Percentiles rank a stretch among this genome's conserved stretches.
These are phyloP conservation scores for Psophocarpus tetragonolobus DNA, from an alignment of 306 rosid genomes.

Conservation along the genomic window DNA sequence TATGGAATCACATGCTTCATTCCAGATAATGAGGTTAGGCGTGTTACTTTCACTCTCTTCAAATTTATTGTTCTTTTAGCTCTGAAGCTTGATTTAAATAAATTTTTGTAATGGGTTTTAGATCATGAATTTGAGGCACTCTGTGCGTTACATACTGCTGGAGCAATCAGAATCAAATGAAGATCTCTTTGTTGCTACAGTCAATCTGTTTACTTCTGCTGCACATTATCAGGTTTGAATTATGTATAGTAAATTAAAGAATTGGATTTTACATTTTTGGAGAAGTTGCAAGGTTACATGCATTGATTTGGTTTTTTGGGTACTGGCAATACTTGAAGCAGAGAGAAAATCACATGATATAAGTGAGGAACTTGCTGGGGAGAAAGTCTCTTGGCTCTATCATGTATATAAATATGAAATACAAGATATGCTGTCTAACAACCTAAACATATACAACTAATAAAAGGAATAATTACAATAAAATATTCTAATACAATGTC, in stretches of 20 bases:
- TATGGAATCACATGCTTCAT: conserved; percentile 63
- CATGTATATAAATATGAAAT: neutral
- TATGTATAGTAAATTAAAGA: conserved; percentile 8
- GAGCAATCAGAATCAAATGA: conserved; percentile 67
- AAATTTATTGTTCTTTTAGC: conserved; percentile 16
- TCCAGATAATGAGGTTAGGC: conserved; percentile 74
- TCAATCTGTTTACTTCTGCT: conserved; percentile 75
- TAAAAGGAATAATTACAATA: neutral
- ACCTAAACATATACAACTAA: neutral
- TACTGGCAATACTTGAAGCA: neutral
- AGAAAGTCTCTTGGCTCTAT: neutral
- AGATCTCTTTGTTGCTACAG: conserved; percentile 75
- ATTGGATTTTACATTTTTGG: neutral
- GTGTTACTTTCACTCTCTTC: conserved; percentile 25
- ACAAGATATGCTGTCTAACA: neutral
- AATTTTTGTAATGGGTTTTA: conserved; percentile 40
- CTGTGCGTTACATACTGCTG: conserved; percentile 57
- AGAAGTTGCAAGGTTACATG: conserved; percentile 23
- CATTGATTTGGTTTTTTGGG: neutral
- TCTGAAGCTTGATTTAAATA: conserved; percentile 18
- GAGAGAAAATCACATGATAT: neutral
- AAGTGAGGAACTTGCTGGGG: neutral
- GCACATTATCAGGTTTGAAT: conserved; percentile 76
- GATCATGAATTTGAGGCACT: conserved; percentile 66
- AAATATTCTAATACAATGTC: neutral